These are phyloP conservation scores for Babesia bigemina DNA, from an alignment of 169 alveolate genomes.

Conservation along the genomic window DNA sequence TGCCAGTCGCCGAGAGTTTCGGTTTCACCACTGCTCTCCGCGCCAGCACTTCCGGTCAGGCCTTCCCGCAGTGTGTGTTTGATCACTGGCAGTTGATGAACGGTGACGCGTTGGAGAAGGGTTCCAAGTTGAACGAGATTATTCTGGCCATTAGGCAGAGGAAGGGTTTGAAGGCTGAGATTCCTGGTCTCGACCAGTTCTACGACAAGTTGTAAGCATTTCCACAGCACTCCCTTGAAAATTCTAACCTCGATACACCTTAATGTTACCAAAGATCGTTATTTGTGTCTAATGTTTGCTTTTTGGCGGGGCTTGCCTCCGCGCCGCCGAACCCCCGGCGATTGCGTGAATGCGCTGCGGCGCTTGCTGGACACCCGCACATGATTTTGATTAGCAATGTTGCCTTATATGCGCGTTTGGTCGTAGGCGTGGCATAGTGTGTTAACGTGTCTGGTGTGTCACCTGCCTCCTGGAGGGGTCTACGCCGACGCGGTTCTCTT, in stretches of 20 bases:
- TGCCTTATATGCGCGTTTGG: too few relatives aligned
- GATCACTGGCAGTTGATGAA: constrained; percentile 98
- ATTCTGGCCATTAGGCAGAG: constrained; percentile 94
- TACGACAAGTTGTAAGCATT: constrained; percentile 92
- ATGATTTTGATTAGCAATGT: too few relatives aligned
- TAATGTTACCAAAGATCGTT: not conserved
- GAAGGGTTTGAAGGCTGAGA: constrained; percentile 95
- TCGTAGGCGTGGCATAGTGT: too few relatives aligned
- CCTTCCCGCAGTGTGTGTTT: constrained; percentile 99
- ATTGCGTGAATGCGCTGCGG: too few relatives aligned
- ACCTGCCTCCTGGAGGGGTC: not conserved
- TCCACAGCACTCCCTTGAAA: not conserved
- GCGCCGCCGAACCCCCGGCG: too few relatives aligned
- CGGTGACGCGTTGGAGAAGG: constrained; percentile 97
- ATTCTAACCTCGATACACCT: not conserved
- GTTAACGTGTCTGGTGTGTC: not conserved
- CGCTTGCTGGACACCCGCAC: not conserved
- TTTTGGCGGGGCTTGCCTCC: too few relatives aligned
- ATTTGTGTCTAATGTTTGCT: not conserved
- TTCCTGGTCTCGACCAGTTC: constrained; percentile 95
- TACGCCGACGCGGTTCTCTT: not conserved
- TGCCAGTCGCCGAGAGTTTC: constrained; percentile 99
- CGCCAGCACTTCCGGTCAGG: constrained; percentile 98
- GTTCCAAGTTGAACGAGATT: constrained; percentile 93
- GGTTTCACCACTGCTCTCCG: constrained; percentile 99